These are phyloP conservation scores for Pulveroboletus sp. DNA, from an alignment of 768 basidiomycete genomes.

Conservation along the genomic window DNA sequence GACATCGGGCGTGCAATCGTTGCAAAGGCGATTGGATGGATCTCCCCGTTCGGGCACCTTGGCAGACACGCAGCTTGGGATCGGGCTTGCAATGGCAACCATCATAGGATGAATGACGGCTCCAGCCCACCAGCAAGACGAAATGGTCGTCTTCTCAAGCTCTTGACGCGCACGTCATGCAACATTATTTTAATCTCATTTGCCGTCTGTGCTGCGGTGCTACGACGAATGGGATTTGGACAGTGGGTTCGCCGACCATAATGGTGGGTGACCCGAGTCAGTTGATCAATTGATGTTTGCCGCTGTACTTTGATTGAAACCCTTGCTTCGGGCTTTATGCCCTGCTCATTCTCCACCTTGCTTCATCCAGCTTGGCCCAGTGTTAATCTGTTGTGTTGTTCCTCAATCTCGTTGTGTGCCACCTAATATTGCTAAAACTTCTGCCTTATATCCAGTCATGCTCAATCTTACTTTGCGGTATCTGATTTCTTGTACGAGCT, in stretches of 20 bases:
- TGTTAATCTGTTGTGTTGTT: no score
- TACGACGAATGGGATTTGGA: slow-evolving; percentile 25
- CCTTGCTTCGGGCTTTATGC: slow-evolving; percentile 11
- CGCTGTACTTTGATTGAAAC: background rate
- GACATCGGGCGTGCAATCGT: slow-evolving; percentile 16
- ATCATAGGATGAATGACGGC: background rate
- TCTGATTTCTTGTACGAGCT: no score
- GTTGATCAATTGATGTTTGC: background rate
- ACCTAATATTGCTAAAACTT: no score
- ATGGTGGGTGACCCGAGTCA: slow-evolving; percentile 6
- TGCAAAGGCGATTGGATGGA: slow-evolving; percentile 21
- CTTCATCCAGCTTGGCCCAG: no score
- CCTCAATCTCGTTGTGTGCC: no score
- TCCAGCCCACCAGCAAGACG: slow-evolving; percentile 5
- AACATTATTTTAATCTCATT: slow-evolving; percentile 26
- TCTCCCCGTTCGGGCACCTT: slow-evolving; percentile 18
- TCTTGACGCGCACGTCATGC: slow-evolving; percentile 21
- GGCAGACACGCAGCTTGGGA: background rate
- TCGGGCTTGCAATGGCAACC: background rate
- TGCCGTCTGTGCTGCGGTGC: slow-evolving; percentile 23
- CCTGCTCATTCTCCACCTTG: no score
- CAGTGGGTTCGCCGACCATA: slow-evolving; percentile 21
- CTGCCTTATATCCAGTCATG: no score
- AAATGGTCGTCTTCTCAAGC: background rate
- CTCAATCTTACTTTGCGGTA: no score